Conservation (phyloP, 1,284 basidiomycete species). For the Pseudozyma sp. region DNA sequence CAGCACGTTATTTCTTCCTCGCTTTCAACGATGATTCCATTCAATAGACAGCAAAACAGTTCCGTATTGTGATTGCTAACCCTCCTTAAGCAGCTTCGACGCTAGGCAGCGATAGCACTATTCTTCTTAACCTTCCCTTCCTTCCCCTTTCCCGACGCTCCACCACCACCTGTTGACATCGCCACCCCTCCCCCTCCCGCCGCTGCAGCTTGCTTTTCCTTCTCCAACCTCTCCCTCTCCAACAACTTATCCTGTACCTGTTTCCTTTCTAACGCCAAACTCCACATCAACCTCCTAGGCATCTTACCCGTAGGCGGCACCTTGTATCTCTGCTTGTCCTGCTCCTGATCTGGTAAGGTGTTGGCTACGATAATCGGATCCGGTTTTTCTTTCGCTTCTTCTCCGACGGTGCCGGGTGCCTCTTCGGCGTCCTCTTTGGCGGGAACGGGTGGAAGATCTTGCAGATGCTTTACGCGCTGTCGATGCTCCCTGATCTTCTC, state of each 20-base stretch:
- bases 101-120: slow-evolving; percentile 16
- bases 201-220: not conserved
- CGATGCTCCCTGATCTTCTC: slow-evolving; percentile 51
- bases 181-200: slow-evolving; percentile 2
- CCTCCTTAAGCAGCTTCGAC: too few species aligned
- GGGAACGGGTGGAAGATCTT: not conserved
- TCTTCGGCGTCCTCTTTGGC: not conserved
- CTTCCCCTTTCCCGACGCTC: slow-evolving; percentile 1
- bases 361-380: slow-evolving; percentile 22
- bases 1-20: too few species aligned
- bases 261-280: slow-evolving; percentile 13
- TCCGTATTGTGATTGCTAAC: too few species aligned
- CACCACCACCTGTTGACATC: slow-evolving; percentile 2
- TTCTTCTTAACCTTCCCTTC: slow-evolving; percentile 30
- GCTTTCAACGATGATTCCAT: too few species aligned
- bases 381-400: slow-evolving; percentile 13
- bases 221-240: slow-evolving; percentile 7
- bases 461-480: slow-evolving; percentile 18
- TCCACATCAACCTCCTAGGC: slow-evolving; percentile 52
- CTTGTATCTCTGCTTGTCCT: slow-evolving; percentile 62
- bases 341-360: slow-evolving; percentile 59
- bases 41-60: too few species aligned
- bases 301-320: slow-evolving; percentile 66
- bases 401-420: slow-evolving; percentile 2
- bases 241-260: slow-evolving; percentile 5